Base-by-base conservation (phyloP, 306 rosid species). In the Ormosia semicastrata region DNA sequence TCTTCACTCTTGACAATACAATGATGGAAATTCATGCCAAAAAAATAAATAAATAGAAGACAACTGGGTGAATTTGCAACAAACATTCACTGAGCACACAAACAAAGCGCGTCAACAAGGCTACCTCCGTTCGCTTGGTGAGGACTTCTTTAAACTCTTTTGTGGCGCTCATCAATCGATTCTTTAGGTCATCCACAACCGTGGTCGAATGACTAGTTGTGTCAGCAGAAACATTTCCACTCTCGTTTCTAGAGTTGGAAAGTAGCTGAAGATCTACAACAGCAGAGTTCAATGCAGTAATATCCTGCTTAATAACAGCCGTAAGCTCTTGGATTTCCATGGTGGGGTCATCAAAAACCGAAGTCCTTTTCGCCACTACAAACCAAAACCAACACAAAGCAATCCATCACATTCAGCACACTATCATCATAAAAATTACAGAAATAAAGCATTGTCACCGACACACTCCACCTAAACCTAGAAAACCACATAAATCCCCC, bases 111-210 rank as follows among this genome's bases (percentile, higher is more conserved):
- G 24, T 24, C 24, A 24, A 24, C 24, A 24, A 24, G 24, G 24
- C 24, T 24, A 24, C 99, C 95, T 96, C 98, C 30, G 97, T 96
- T 81, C 97, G 87, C 94, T 93, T 89, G 79, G 98, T 96, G 62
- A 96, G 98, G 54, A 96, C 98, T 77, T 96, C 99, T 86, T 96
- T 96, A 74, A 96, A 96, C 74, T 92, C 99, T 84, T 93, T 96
- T 14, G 99, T 96, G 54, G 99, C 7, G 67, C 94, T 92, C 99
- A 93, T 93, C 73, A 96, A 81, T 33, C 97, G 90, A 13, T 92
- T 96, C 89, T 93, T 96, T 7, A 93, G 88, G 85, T 93, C 99
- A 84, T 96, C 99, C 0, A 96, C 98, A 67, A 96, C 98, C 13
- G 95, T 92, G 33, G 97, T 92, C 14, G 98, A 93, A 87, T 93